Evolutionary conservation across 305 asterid genomes (phyloP).

Genomic region (Fraxinus floribunda): DNA sequence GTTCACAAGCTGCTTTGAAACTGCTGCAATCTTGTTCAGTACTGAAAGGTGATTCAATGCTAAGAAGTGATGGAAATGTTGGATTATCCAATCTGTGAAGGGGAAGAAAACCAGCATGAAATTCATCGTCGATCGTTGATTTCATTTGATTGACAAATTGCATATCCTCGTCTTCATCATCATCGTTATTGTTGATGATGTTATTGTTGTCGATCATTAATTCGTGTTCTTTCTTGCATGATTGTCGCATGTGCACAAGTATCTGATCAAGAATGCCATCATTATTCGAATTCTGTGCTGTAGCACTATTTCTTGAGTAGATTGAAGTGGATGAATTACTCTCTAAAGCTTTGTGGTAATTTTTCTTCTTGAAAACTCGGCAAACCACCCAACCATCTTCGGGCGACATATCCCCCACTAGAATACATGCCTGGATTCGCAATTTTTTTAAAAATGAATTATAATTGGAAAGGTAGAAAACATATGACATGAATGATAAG

Average conservation of each 20-base stretch:
- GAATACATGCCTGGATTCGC: conserved; percentile 32
- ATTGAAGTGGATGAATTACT: conserved; percentile 33
- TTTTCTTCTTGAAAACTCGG: conserved; percentile 96
- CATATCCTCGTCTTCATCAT: neutral
- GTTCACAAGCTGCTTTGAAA: conserved; percentile 12
- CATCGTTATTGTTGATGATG: neutral
- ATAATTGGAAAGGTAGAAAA: too few relatives aligned
- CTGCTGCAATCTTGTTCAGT: conserved; percentile 7
- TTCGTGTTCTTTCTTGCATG: conserved; percentile 56
- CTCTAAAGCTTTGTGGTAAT: conserved; percentile 74
- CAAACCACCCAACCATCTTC: conserved; percentile 98
- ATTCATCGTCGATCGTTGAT: neutral
- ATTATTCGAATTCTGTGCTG: conserved; percentile 15
- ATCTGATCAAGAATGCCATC: conserved; percentile 71
- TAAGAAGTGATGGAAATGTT: conserved; percentile 8
- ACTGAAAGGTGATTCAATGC: conserved; percentile 11
- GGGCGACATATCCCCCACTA: conserved; percentile 37
- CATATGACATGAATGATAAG: too few relatives aligned
- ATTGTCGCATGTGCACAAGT: conserved; percentile 70
- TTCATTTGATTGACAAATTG: conserved; percentile 7
- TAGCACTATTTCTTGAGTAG: conserved; percentile 11
- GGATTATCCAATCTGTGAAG: conserved; percentile 62
- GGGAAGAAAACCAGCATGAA: conserved; percentile 45
- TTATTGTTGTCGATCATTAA: neutral
- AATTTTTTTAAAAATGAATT: neutral